These are phyloP conservation scores for Colletotrichum brevisporum DNA, from an alignment of 2,329 filamentous ascomycete genomes.

Conservation along the genomic window DNA sequence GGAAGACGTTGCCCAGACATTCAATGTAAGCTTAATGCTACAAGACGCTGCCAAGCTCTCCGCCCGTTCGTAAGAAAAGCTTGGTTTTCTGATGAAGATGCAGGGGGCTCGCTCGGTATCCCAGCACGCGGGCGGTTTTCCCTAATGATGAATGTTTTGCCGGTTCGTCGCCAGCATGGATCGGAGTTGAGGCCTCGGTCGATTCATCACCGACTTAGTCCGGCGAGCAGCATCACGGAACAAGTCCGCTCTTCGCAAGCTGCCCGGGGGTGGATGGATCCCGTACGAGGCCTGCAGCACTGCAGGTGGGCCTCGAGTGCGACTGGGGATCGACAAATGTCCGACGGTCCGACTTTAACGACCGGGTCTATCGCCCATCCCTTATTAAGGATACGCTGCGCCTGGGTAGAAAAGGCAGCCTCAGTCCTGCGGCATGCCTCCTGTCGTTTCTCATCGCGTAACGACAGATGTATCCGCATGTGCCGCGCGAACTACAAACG, in stretches of 20 bases:
- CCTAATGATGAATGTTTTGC: not conserved
- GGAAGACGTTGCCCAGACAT: not conserved
- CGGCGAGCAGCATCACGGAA: not conserved
- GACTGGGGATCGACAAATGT: slow-evolving; percentile 12
- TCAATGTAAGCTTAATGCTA: slow-evolving; percentile 19
- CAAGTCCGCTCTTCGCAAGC: not conserved
- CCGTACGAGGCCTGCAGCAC: not conserved
- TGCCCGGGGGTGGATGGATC: not conserved
- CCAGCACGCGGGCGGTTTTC: not conserved
- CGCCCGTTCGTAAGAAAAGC: slow-evolving; percentile 14
- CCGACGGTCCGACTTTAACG: slow-evolving; percentile 10
- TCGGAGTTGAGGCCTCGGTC: not conserved
- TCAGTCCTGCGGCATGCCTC: not conserved
- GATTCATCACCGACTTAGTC: not conserved
- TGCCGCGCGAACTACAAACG: not conserved
- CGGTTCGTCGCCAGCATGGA: not conserved
- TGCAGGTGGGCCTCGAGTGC: not conserved
- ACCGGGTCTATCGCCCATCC: not conserved
- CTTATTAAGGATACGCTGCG: too few relatives aligned
- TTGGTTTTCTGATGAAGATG: slow-evolving; percentile 10
- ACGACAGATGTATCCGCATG: not conserved
- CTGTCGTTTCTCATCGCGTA: not conserved
- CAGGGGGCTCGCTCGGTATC: not conserved
- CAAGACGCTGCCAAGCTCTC: not conserved
- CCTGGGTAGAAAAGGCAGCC: too few relatives aligned